These are phyloP conservation scores for Hyphopichia wangnamkhiaoensis DNA, from an alignment of 1,139 yeast genomes.

Conservation along the genomic window DNA sequence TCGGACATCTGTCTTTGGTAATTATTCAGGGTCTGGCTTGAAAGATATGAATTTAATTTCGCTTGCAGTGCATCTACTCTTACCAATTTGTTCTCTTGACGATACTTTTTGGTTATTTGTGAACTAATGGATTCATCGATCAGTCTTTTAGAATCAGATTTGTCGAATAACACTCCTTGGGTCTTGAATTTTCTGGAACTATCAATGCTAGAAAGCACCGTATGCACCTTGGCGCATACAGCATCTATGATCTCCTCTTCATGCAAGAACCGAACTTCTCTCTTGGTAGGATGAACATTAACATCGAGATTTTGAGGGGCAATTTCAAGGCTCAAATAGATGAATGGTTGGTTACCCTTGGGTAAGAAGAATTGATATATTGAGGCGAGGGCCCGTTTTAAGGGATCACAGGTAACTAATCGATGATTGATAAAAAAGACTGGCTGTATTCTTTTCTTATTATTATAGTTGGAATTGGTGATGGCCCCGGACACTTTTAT, in stretches of 20 bases:
- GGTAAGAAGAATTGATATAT: conserved; percentile 72
- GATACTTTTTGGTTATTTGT: conserved; percentile 25
- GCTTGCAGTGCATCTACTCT: conserved; percentile 74
- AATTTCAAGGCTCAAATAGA: conserved; percentile 68
- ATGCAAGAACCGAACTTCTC: conserved; percentile 82
- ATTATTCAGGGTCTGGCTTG: conserved; percentile 13
- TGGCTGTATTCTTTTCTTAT: conserved; percentile 67
- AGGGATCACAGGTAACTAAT: conserved; percentile 78
- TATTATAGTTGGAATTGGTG: conserved; percentile 70
- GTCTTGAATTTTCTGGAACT: conserved; percentile 69
- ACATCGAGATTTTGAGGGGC: conserved; percentile 79
- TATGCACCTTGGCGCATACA: conserved; percentile 53
- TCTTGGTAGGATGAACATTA: conserved; percentile 92
- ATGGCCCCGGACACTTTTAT: conserved; percentile 56
- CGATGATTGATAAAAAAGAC: conserved; percentile 85
- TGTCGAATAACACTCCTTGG: conserved; percentile 50
- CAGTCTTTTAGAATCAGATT: conserved; percentile 17
- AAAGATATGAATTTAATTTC: conserved; percentile 50
- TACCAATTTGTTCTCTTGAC: conserved; percentile 67
- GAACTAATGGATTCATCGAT: conserved; percentile 14
- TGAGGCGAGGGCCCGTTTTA: conserved; percentile 67
- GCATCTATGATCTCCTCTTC: conserved; percentile 83
- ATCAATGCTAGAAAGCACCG: conserved; percentile 58
- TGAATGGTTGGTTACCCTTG: conserved; percentile 76
- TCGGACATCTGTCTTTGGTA: conserved; percentile 6